A percentile compares a stretch with the other conserved stretches of the same genome.
Conservation (phyloP, 345 rosid genomes). For the Pelargonium nanum region DNA sequence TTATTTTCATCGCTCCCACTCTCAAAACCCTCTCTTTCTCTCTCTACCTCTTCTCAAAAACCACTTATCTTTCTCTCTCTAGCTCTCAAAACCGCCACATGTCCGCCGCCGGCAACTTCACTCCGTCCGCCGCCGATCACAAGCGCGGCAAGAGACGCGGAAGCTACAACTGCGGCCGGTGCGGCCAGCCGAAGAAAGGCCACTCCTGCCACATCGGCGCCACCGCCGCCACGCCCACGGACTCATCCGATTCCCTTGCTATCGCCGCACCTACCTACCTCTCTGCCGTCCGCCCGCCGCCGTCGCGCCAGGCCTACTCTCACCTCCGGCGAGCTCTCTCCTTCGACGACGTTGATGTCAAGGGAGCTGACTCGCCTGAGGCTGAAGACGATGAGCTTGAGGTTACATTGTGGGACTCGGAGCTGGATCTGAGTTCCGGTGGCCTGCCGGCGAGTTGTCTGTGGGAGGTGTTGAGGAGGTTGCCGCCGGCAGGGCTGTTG, state of each 20-base stretch:
- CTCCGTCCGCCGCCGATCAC: conserved; percentile 38
- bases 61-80: background rate
- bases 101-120: conserved; percentile 26
- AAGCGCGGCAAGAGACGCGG: conserved; percentile 55
- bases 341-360: conserved; percentile 56
- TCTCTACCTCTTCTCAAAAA: too few relatives aligned
- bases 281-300: conserved; percentile 10
- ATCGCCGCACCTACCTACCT: background rate
- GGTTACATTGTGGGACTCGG: conserved; percentile 24
- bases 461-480: conserved; percentile 76
- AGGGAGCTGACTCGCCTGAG: conserved; percentile 30
- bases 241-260: conserved; percentile 13
- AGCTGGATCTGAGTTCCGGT: conserved; percentile 37
- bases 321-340: conserved; percentile 74
- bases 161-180: conserved; percentile 90
- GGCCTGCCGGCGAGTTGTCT: conserved; percentile 42
- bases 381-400: conserved; percentile 20
- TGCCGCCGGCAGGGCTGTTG: conserved; percentile 62
- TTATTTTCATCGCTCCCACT: background rate
- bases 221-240: conserved; percentile 17
- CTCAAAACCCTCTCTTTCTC: background rate
- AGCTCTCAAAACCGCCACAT: conserved; percentile 8
- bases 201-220: conserved; percentile 44
- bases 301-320: conserved; percentile 46
- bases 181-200: conserved; percentile 95